Evolutionary conservation across 1,284 basidiomycete genomes (phyloP), one percentile per base, ranked within the genome.

Genomic region (Agaricales sp.): DNA sequence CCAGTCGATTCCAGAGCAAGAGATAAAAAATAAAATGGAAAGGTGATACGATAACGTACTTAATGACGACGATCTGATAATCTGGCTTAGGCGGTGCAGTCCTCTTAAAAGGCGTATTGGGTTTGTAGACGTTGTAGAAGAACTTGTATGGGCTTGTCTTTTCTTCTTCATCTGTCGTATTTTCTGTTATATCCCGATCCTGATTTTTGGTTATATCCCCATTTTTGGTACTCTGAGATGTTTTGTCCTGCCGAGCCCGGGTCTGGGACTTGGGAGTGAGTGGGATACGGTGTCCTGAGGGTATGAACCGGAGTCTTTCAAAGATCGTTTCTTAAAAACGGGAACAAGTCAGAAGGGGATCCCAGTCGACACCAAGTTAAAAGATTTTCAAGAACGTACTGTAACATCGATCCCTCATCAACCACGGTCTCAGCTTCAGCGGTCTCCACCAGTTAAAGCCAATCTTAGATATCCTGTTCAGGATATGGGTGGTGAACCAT

Each of bases 121-220:
- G 95, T 59, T 96, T 95, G 73, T 95, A 97, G 2, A 94, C 73
- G 61, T 97, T 87, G 66, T 77, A 99, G 69, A 96, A 97, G 18
- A 88, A 75, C 46, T 78, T 71, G 63, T 93, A 96, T 0, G 86
- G 85, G 16, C 87, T 81, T 51, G 41, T 45, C 54, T 50, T n/a
- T n/a, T n/a, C n/a, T n/a, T n/a, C n/a, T n/a, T n/a, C n/a, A n/a
- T n/a, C n/a, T n/a, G n/a, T n/a, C n/a, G n/a, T n/a, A n/a, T n/a
- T n/a, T n/a, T n/a, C n/a, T n/a, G n/a, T n/a, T n/a, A n/a, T n/a
- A n/a, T n/a, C n/a, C n/a, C n/a, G n/a, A n/a, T n/a, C n/a, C n/a
- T n/a, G n/a, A n/a, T n/a, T n/a, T n/a, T n/a, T n/a, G n/a, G n/a
- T n/a, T n/a, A n/a, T n/a, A n/a, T n/a, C n/a, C n/a, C n/a, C n/a